phyloP scores from a whole-genome alignment of 441 rosid genomes.

The Adansonia grandidieri region DNA sequence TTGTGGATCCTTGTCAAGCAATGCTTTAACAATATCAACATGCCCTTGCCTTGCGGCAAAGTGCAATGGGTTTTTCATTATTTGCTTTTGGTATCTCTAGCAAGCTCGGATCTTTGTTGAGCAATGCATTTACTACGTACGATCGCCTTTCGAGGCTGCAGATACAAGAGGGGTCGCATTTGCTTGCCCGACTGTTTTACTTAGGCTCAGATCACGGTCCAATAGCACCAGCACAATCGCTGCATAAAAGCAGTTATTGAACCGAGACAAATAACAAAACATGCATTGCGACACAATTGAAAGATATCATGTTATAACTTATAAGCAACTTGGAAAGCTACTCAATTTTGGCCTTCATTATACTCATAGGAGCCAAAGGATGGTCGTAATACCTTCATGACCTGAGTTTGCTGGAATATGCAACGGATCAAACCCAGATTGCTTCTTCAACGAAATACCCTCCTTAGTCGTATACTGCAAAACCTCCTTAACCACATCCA shows the following conservation, averaged over 20 bases:
- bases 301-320: background rate
- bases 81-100: conserved; percentile 66
- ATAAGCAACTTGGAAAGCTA: background rate
- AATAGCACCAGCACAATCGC: conserved; percentile 75
- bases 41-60: conserved; percentile 90
- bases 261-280: background rate
- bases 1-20: conserved; percentile 69
- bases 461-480: conserved; percentile 61
- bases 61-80: conserved; percentile 84
- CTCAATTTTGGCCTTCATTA: background rate
- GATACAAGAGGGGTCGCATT: conserved; percentile 83
- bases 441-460: conserved; percentile 61
- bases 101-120: conserved; percentile 61
- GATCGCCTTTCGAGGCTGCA: conserved; percentile 85
- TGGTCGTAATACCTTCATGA: conserved; percentile 57
- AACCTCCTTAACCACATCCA: conserved; percentile 75
- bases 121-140: conserved; percentile 58
- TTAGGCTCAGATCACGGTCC: conserved; percentile 58
- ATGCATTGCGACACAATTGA: background rate
- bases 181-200: conserved; percentile 81
- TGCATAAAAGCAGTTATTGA: conserved; percentile 44
- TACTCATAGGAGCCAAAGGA: background rate
- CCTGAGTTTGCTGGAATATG: conserved; percentile 87
- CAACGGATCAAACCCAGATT: conserved; percentile 69
- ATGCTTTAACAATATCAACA: conserved; percentile 68